Evolutionary conservation across 192 early-diverging fungal species (phyloP), one percentile per base, ranked within the genome.

Genomic region (Chytriomyces confervae): DNA sequence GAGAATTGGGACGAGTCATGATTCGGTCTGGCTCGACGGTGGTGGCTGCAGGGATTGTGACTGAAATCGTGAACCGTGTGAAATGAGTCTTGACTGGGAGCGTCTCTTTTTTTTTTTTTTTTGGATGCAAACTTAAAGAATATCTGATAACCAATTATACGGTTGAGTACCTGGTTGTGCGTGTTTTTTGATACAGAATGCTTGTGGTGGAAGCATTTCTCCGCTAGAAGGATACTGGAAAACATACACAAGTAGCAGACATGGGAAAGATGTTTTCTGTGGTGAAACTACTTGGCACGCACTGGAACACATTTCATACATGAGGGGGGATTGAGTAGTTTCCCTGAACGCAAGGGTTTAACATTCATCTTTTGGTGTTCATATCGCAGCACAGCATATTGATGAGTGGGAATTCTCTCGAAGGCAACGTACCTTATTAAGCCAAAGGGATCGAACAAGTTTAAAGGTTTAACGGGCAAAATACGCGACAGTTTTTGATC

Each of bases 1-100:
- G 95, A 81, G 93, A 95, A 23, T 83, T 97, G 50, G 96, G 96
- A 0, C 84, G 97, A 16, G 80, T 99, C 51, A 93, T 93, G 89
- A 81, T 99, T 77, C 88, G 97, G 47, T 91, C 90, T 72, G 93
- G 89, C 20, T 92, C 93, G 43, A 91, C 94, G 74, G 96, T 95
- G 0, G 90, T 97, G 49, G 96, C 95, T 49, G 96, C 95, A 16
- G 97, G 97, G 6, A 73, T 86, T 77, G 84, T 80, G 49, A 74
- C 72, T 13, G 78, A 74, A 43, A 79, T 79, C 61, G 71, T 79
- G 16, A 57, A 73, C 20, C 70, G 78, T 20, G 66, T 68, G 5
- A 79, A 79, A 50, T 79, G 45, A 77, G 7, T 10, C 43, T 20
- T 7, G 9, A 61, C 43, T n/a, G n/a, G n/a, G n/a, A n/a, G n/a